phyloP scores from a whole-genome alignment of 352 stramenopile genomes.

The Globisporangium ultimum region DNA sequence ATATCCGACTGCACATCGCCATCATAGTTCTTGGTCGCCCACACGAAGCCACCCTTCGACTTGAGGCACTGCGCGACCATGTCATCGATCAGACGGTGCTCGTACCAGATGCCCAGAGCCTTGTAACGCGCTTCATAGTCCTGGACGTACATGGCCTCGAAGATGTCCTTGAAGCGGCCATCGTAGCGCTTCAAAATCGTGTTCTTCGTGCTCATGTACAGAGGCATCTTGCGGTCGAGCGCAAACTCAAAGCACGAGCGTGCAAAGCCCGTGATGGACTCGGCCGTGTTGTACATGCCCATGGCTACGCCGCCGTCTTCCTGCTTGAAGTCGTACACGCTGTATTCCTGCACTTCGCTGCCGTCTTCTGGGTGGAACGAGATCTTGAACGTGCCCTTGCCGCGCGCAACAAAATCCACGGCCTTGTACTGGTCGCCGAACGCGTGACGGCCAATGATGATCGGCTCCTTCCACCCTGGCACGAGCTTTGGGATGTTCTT shows the following conservation, averaged over 20 bases:
- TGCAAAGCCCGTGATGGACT: constrained; percentile 72
- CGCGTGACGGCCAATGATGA: constrained; percentile 84
- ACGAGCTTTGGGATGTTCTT: constrained; percentile 85
- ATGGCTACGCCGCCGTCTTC: constrained; percentile 68
- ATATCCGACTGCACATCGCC: constrained; percentile 90
- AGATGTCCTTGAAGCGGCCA: constrained; percentile 88
- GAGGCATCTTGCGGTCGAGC: constrained; percentile 55
- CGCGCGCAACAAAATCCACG: constrained; percentile 75
- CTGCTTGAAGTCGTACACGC: constrained; percentile 86
- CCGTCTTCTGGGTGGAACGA: constrained; percentile 67
- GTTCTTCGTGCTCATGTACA: constrained; percentile 91
- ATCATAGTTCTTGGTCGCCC: constrained; percentile 92
- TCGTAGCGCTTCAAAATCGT: constrained; percentile 90
- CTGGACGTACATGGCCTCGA: constrained; percentile 81
- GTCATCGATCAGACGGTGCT: constrained; percentile 87
- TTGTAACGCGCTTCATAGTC: constrained; percentile 78
- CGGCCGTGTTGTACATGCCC: constrained; percentile 90
- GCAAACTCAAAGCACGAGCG: constrained; percentile 65
- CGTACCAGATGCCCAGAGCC: constrained; percentile 74
- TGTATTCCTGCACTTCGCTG: constrained; percentile 39
- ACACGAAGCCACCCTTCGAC: constrained; percentile 86
- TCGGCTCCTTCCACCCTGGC: constrained; percentile 84
- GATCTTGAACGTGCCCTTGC: constrained; percentile 76
- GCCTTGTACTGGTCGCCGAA: constrained; percentile 89
- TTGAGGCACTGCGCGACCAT: constrained; percentile 90